Evolutionary conservation across 2,329 filamentous ascomycete species (phyloP).

Genomic region (Trichoderma gracile): DNA sequence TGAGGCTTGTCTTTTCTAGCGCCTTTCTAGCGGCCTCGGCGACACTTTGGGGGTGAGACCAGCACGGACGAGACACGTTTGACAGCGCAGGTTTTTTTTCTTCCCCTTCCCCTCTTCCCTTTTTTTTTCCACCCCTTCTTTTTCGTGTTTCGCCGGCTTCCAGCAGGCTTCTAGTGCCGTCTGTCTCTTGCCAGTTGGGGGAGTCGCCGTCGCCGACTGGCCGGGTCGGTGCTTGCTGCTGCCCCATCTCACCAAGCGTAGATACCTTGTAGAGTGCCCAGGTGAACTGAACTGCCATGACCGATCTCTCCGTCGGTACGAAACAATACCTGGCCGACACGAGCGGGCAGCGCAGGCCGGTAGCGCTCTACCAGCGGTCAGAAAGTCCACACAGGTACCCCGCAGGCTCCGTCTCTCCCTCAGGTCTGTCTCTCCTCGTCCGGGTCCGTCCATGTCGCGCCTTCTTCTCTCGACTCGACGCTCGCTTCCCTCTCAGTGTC

Average conservation of each 20-base stretch:
- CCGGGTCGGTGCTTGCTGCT: neutral
- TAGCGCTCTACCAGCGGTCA: slow-evolving; percentile 13
- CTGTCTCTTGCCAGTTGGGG: neutral
- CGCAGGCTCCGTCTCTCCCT: slow-evolving; percentile 8
- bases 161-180: slow-evolving; percentile 24
- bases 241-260: neutral
- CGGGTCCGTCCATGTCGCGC: neutral
- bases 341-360: neutral
- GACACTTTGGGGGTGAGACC: neutral
- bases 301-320: neutral
- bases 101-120: too few species aligned
- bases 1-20: slow-evolving; percentile 27
- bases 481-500: neutral
- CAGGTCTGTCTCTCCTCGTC: neutral
- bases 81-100: too few species aligned
- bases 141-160: slow-evolving; percentile 2
- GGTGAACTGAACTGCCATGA: neutral
- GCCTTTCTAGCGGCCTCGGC: slow-evolving; percentile 27
- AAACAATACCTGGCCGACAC: slow-evolving; percentile 7
- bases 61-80: neutral
- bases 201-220: slow-evolving; percentile 21
- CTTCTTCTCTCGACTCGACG: neutral
- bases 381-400: slow-evolving; percentile 16
- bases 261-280: neutral
- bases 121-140: neutral